Evolutionary conservation across 2,329 filamentous ascomycete genomes (phyloP), one percentile per base, ranked within the genome.

Genomic region (Fusarium stilboides): DNA sequence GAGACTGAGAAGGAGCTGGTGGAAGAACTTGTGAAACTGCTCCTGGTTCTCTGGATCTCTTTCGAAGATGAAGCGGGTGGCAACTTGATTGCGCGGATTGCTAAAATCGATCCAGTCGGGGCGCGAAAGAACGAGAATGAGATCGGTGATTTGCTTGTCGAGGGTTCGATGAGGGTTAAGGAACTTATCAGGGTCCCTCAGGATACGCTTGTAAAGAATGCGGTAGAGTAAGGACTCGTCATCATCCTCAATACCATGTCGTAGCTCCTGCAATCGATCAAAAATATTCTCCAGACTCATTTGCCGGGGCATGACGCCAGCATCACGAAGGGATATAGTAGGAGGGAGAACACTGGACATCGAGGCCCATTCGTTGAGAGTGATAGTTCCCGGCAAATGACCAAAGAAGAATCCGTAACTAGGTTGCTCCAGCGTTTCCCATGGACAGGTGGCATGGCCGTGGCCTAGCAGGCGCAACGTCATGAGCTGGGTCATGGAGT

Each of bases 101-200:
- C 90, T 91, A 71, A 93, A 92, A 77, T 94, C 91, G 68, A 91
- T 89, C 92, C 92, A 94, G 59, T 88, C 85, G 0, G 87, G 84
- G n/a, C 89, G 85, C 2, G 89, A 90, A 13, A 94, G 80, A 1
- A 91, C 90, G 69, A 88, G 84, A 57, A 93, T 89, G 22, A 94
- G 83, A 75, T 94, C 91, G 31, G 85, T 88, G 62, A 94, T 93
- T 77, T 94, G 92, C 75, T 85, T 87, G 65, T 92, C 90, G 66
- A 93, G 85, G 4, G 87, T 84, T 66, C 84, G 87, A 74, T 91
- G 90, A 5, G 90, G 89, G 45, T 80, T 86, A 14, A 86, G 80
- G 40, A 85, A 81, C 68, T 86, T 87, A 65, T 92, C 90, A 1
- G 90, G 89, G 65, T 93, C 91, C 56, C 87, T 86, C 40, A 94